Base-by-base conservation (phyloP, 2,329 filamentous ascomycete genomes). In the Penicillium sp. region DNA sequence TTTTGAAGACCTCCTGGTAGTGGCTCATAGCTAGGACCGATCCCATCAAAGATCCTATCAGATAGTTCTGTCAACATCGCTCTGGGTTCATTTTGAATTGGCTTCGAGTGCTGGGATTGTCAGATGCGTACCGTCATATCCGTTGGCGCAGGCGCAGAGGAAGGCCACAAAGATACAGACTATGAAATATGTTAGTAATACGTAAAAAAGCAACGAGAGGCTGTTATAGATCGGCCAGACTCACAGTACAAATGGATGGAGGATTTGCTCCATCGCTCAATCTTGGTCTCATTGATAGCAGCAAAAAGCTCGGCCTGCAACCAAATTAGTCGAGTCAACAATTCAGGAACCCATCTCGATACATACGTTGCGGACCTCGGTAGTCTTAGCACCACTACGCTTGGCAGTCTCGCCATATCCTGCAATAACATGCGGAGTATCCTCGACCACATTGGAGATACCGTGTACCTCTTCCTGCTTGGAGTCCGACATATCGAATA, bases 231-330 rank as follows among this genome's bases (percentile, higher is more conserved):
- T n/a, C 14, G 5, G 16, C 33, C 24, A 46, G 3, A 65, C 69
- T 56, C 45, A 71, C 69, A 70, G 56, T 72, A 72, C 21, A 72
- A 56, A 26, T 70, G 69, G 3, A 72, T 57, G 8, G 68, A 68
- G 1, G 62, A 61, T 50, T 59, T 64, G 59, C 69, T 72, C 69
- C 69, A 72, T 51, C 46, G 60, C 44, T 62, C 55, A 43, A 81
- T 80, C 33, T 77, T 75, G 44, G 75, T 75, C 63, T 80, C 79
- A 49, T 79, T 70, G 45, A 81, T 68, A 41, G 79, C 79, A 39
- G 79, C 78, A 62, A 69, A 81, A 26, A 82, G 67, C 43, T 81
- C 79, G 66, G 80, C 79, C 79, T 81, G 61, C n/a, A 27, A 37
- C 14, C 4, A 14, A 19, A 16, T 37, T 21, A 35, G 26, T 0